Base-by-base conservation (phyloP, 495 filamentous ascomycete species). In the Hyaloscypha finlandica region DNA sequence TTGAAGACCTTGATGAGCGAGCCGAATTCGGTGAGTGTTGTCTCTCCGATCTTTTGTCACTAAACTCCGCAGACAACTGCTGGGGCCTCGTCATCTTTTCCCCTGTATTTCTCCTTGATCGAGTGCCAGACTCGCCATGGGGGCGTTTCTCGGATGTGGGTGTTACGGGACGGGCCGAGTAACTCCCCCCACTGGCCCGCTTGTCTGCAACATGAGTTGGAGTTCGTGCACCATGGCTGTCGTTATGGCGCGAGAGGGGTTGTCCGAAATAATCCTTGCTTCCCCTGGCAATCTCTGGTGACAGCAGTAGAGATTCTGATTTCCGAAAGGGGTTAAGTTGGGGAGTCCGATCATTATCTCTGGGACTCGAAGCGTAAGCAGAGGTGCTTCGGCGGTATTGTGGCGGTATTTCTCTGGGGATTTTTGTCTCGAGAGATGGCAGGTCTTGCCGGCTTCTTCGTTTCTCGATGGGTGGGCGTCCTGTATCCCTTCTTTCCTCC, bases 371-470 rank as follows among this genome's bases (percentile, higher is more conserved):
- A 55, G 63, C 35, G 29, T 42, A 51, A 11, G 68, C 66, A 22
- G 72, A 74, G 11, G 62, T 57, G 56, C 62, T 74, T 57, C 70
- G 62, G 25, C 70, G n/a, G 32, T 61, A 72, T 56, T 74, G 64
- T 37, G 70, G 69, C 54, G 70, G 67, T 22, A 70, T 61, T 33
- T 74, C 72, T 62, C 67, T 48, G 16, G 67, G 65, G 9, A 74
- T 59, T 39, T 74, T 74, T 14, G 72, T 74, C 55, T 74, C 55
- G 8, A 74, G 63, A 16, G 65, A 39, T 31, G 72, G 72, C 30
- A 74, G 60, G 54, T 74, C 72, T 31, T 71, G 69, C 63, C 72
- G 68, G 48, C 72, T 74, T 32, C 65, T 59, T 39, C 65, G 57
- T 62, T 67, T 58, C 31, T 70, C 53, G 8, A 69, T 19, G n/a